phyloP scores from a whole-genome alignment of 179 eudicot genomes.

The Corrigiola litoralis region DNA sequence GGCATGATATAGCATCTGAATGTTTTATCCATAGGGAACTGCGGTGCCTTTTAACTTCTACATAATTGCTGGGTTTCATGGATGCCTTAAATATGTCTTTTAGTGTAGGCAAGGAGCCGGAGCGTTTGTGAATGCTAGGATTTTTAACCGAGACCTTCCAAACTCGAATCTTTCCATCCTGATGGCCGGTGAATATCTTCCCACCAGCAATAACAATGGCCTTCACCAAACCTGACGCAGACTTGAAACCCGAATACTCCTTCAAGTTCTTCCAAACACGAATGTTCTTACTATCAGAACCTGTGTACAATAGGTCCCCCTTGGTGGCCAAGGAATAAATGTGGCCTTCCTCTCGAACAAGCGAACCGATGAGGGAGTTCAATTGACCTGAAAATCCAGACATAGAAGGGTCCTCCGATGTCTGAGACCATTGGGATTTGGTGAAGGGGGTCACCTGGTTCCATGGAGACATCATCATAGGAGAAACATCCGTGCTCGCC shows the following conservation, averaged over 20 bases:
- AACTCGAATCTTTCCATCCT: conserved; percentile 84
- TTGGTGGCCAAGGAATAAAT: conserved; percentile 67
- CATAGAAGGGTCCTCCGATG: conserved; percentile 6
- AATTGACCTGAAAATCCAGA: conserved; percentile 7
- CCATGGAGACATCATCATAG: conserved; percentile 55
- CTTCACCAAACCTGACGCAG: conserved; percentile 76
- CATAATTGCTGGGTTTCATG: conserved; percentile 76
- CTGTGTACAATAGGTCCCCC: conserved; percentile 73
- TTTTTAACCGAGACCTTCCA: conserved; percentile 80
- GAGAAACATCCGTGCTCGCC: conserved; percentile 33
- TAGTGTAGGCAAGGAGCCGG: conserved; percentile 69
- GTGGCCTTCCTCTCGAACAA: conserved; percentile 80
- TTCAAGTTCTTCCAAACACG: conserved; percentile 89
- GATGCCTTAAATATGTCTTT: conserved; percentile 79
- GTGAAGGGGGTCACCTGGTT: conserved; percentile 38
- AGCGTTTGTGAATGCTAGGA: conserved; percentile 59
- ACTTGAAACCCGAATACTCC: conserved; percentile 68
- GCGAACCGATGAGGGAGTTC: conserved; percentile 53
- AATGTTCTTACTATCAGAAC: conserved; percentile 83
- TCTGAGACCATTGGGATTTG: conserved; percentile 35
- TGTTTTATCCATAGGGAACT: conserved; percentile 79
- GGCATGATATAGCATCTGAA: conserved; percentile 75
- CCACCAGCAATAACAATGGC: conserved; percentile 62
- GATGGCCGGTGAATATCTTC: conserved; percentile 87
- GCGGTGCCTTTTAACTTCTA: conserved; percentile 62